Base-by-base conservation (phyloP, 345 rosid species). In the Rhizophora mangle region DNA sequence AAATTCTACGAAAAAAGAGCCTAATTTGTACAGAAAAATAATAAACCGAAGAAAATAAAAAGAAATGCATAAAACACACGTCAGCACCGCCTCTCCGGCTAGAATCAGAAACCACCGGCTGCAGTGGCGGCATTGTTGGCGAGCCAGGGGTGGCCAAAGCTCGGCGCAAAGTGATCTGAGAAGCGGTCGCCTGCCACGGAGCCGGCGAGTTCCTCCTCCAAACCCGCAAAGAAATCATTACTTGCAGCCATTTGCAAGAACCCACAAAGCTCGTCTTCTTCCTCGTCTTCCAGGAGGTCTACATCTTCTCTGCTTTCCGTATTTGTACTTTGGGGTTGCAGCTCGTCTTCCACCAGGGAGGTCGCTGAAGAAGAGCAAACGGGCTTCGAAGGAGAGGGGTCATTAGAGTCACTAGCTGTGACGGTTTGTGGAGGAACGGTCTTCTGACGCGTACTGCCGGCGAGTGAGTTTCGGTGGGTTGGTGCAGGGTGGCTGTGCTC, bases 401-500 rank as follows among this genome's bases (percentile, higher is more conserved):
- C 82, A 86, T 3, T 66, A 24, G 83, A 62, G 32, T 73, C 84
- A 15, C 65, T 20, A 36, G 56, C 65, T 18, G 80, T 63, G 61
- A 54, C 62, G 37, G 64, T 32, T 63, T 72, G 79, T 0, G 84
- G 62, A 3, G 83, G 66, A 8, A 67, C 24, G 22, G 84, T 80
- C 82, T 92, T 95, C 62, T 85, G 97, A 52, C 97, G 96, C 0
- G 96, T 87, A 76, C 89, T 89, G 32, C 98, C 99, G 53, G 97
- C 97, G 37, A 92, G 97, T 13, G 98, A 96, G 76, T 89, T 92
- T 19, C 94, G 85, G 84, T 96, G 99, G 4, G 97, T 86, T 0
- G 99, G 99, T 47, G 94, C 96, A 11, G 91, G 90, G 79, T 96
- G 98, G 79, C 82, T 89, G 72, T 96, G 99, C 81, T 96, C 99